phyloP scores from a whole-genome alignment of 805 yeast genomes.

The Isabelozyma rhagii region DNA sequence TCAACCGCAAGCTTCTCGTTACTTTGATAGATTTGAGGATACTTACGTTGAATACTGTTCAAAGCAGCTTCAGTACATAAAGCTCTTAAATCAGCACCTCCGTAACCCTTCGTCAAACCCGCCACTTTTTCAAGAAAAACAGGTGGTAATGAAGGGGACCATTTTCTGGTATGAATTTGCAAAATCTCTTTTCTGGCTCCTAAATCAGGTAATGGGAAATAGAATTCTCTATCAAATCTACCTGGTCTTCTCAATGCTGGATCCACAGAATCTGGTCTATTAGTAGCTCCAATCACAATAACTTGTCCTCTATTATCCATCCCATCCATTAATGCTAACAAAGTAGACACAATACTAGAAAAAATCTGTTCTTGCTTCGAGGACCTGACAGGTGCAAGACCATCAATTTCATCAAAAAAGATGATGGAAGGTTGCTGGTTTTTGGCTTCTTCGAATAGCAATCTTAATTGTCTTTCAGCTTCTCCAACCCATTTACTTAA shows the following conservation, averaged over 20 bases:
- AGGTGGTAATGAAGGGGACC: conserved; percentile 71
- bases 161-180: conserved; percentile 80
- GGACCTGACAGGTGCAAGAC: conserved; percentile 95
- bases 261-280: conserved; percentile 97
- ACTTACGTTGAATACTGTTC: conserved; percentile 83
- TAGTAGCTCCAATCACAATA: conserved; percentile 96
- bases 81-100: conserved; percentile 96
- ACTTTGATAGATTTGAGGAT: conserved; percentile 86
- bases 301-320: conserved; percentile 99
- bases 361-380: conserved; percentile 98
- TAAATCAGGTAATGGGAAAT: conserved; percentile 87
- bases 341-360: conserved; percentile 93
- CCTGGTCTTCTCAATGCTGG: conserved; percentile 98
- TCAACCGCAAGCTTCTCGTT: conserved; percentile 71
- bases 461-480: conserved; percentile 90
- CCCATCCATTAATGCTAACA: conserved; percentile 96
- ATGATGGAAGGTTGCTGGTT: conserved; percentile 95
- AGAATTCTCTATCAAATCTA: conserved; percentile 93
- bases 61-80: conserved; percentile 94
- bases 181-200: conserved; percentile 77
- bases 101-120: conserved; percentile 86
- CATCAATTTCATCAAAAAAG: conserved; percentile 97
- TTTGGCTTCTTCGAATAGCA: conserved; percentile 92
- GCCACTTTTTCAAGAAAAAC: conserved; percentile 67
- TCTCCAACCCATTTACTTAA: conserved; percentile 99